A percentile compares a stretch with the other conserved stretches of the same genome.
phyloP scores from a whole-genome alignment of 345 rosid genomes.

The Theobroma cacao region DNA sequence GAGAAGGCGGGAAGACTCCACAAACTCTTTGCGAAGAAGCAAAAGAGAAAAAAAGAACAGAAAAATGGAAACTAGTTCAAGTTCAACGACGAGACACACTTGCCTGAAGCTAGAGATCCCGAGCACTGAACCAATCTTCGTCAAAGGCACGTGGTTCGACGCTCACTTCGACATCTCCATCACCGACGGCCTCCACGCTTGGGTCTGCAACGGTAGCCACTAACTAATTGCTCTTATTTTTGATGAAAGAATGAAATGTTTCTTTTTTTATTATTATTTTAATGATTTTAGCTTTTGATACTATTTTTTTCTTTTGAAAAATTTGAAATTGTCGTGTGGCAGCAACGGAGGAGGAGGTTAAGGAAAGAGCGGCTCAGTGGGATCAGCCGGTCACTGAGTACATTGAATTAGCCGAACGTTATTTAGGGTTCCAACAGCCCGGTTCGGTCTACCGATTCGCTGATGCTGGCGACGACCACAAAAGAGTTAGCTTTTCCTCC shows the following conservation, averaged over 20 bases:
- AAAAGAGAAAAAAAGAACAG: not conserved
- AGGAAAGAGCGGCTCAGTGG: conserved; percentile 83
- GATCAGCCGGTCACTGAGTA: conserved; percentile 72
- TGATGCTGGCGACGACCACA: conserved; percentile 69
- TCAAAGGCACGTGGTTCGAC: conserved; percentile 66
- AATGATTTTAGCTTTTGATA: too few relatives aligned
- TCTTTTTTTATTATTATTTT: too few relatives aligned
- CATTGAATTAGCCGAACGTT: conserved; percentile 65
- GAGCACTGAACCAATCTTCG: conserved; percentile 47
- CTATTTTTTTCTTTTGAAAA: too few relatives aligned
- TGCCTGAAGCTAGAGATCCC: conserved; percentile 62
- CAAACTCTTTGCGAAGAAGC: conserved; percentile 7
- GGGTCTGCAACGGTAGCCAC: conserved; percentile 85
- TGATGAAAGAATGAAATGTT: too few relatives aligned
- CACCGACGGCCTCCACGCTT: conserved; percentile 71
- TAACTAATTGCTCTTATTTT: too few relatives aligned
- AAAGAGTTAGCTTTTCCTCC: conserved; percentile 49
- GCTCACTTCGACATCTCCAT: conserved; percentile 67
- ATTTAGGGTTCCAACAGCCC: conserved; percentile 79
- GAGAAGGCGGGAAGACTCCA: conserved; percentile 19
- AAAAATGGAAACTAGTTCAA: conserved; percentile 27
- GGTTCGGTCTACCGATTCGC: conserved; percentile 60
- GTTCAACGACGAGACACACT: conserved; percentile 44
- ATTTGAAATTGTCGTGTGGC: conserved; percentile 11
- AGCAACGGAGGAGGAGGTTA: conserved; percentile 75